Conservation (phyloP, 2,329 filamentous ascomycete genomes). For the Ceratocystis smalleyi region DNA sequence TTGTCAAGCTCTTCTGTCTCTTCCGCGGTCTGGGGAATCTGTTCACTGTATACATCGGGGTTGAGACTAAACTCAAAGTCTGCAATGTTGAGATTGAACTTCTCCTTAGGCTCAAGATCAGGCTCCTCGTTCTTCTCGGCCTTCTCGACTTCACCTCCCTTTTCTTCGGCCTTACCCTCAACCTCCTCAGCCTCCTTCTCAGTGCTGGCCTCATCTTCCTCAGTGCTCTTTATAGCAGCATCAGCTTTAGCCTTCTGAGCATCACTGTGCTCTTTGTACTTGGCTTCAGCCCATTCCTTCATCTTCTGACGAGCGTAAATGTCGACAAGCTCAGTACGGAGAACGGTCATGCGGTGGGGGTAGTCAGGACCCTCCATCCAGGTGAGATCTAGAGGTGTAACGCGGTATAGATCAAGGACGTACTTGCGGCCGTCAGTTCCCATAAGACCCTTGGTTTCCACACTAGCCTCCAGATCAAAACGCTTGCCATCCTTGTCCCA, state of each 20-base stretch:
- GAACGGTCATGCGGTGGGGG: constrained; percentile 89
- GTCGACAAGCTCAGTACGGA: constrained; percentile 81
- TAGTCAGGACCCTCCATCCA: constrained; percentile 72
- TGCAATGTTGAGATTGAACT: constrained; percentile 58
- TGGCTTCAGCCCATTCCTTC: constrained; percentile 68
- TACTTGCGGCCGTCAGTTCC: constrained; percentile 95
- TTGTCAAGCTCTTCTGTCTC: constrained; percentile 70
- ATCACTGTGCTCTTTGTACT: constrained; percentile 33
- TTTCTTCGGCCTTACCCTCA: constrained; percentile 17
- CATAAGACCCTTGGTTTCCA: constrained; percentile 95
- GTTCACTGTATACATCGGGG: constrained; percentile 88
- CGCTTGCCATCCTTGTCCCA: constrained; percentile 93
- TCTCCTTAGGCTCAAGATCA: constrained; percentile 32
- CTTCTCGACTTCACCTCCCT: constrained; percentile 16
- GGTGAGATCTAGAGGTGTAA: constrained; percentile 76
- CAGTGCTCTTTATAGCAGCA: constrained; percentile 19
- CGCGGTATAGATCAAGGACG: constrained; percentile 87
- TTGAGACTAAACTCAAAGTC: constrained; percentile 81
- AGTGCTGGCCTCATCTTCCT: constrained; percentile 25
- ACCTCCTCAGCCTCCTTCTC: constrained; percentile 26
- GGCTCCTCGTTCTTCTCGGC: constrained; percentile 21
- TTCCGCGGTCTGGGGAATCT: constrained; percentile 73
- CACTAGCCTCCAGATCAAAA: constrained; percentile 84
- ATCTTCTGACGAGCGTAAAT: constrained; percentile 71
- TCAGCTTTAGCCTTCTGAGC: constrained; percentile 23